Conservation (phyloP, 768 basidiomycete genomes). For the Boletus subparvulus region DNA sequence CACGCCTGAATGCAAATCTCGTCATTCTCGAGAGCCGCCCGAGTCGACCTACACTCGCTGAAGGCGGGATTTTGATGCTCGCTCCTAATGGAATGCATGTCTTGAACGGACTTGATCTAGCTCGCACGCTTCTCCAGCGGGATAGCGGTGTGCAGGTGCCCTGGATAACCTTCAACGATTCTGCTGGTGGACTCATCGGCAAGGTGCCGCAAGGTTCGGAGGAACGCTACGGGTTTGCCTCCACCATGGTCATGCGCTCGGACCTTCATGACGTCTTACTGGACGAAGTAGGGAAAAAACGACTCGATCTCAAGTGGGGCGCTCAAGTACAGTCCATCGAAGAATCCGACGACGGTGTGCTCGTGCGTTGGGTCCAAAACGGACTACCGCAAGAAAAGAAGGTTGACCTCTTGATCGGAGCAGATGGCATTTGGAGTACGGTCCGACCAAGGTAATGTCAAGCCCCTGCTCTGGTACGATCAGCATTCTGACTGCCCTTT, state of each 20-base stretch:
- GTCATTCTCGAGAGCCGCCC: conserved; percentile 25
- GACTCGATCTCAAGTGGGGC: conserved; percentile 22
- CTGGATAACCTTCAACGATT: conserved; percentile 22
- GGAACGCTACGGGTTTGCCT: conserved; percentile 29
- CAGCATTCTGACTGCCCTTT: not conserved
- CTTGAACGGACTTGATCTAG: conserved; percentile 27
- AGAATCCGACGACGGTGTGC: conserved; percentile 24
- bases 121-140: conserved; percentile 21
- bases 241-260: conserved; percentile 27
- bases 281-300: conserved; percentile 24
- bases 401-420: conserved; percentile 32
- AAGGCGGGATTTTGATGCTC: conserved; percentile 30
- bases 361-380: conserved; percentile 27
- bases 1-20: conserved; percentile 16
- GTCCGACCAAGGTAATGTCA: conserved; percentile 23
- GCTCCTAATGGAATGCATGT: conserved; percentile 31
- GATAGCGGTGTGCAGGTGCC: conserved; percentile 20
- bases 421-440: conserved; percentile 33
- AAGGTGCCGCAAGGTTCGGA: conserved; percentile 27
- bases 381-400: conserved; percentile 21
- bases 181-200: conserved; percentile 21
- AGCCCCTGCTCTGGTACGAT: not conserved
- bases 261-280: conserved; percentile 34
- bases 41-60: conserved; percentile 14
- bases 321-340: conserved; percentile 25